Conservation (phyloP, 306 rosid genomes). For the Canavalia gladiata region DNA sequence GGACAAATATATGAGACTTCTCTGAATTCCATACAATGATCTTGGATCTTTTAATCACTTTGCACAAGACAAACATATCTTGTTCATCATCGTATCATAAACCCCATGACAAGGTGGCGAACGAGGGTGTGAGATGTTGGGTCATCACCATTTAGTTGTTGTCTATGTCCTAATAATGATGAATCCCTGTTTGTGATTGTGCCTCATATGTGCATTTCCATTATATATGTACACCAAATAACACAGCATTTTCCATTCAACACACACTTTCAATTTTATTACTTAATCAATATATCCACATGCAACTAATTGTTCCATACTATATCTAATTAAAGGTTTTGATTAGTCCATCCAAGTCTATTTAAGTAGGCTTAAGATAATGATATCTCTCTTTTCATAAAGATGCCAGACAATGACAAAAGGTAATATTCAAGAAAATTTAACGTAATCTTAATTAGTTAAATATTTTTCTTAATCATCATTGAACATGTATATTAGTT, state of each 20-base stretch:
- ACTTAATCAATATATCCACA: constrained; percentile 8
- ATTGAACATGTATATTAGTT: too few relatives aligned
- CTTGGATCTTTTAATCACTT: constrained; percentile 52
- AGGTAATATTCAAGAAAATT: neutral
- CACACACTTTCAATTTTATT: constrained; percentile 15
- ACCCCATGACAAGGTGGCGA: constrained; percentile 55
- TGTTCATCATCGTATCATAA: constrained; percentile 63
- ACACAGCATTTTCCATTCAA: constrained; percentile 41
- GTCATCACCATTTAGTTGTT: constrained; percentile 56
- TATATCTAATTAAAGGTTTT: constrained; percentile 4
- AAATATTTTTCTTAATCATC: neutral
- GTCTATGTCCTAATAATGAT: constrained; percentile 58
- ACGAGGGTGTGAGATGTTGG: constrained; percentile 73
- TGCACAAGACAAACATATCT: constrained; percentile 71
- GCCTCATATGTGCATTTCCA: constrained; percentile 31
- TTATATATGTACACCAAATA: neutral
- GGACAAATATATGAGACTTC: constrained; percentile 62
- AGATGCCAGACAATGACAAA: constrained; percentile 4
- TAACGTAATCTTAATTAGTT: constrained; percentile 30
- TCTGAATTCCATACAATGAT: constrained; percentile 51
- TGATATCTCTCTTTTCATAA: constrained; percentile 32
- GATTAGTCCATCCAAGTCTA: neutral
- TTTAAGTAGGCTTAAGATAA: constrained; percentile 39
- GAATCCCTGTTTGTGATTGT: constrained; percentile 29
- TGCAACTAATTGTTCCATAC: constrained; percentile 23